Conservation (phyloP, 1,284 basidiomycete species). For the Moesziomyces globuligerus region DNA sequence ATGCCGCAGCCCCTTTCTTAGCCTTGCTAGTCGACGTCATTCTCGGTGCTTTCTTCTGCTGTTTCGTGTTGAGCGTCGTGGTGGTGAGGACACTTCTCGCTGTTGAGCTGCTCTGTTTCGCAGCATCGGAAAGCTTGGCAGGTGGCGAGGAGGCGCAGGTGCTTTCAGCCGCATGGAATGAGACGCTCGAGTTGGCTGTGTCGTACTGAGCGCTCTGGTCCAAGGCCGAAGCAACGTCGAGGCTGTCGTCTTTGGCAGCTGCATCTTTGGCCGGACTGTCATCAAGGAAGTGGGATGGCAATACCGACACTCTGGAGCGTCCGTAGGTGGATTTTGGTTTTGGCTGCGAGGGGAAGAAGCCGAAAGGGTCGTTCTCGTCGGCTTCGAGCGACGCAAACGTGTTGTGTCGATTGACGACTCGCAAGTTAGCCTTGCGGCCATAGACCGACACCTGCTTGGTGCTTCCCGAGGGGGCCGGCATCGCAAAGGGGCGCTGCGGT, state of each 20-base stretch:
- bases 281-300: slow-evolving; percentile 4
- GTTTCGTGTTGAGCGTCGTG: slow-evolving; percentile 4
- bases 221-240: slow-evolving; percentile 4
- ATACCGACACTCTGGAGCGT: slow-evolving; percentile 16
- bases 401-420: slow-evolving; percentile 32
- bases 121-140: too few species aligned
- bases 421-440: slow-evolving; percentile 27
- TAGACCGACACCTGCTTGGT: slow-evolving; percentile 52
- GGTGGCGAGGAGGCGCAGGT: background rate
- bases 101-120: background rate
- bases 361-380: slow-evolving; percentile 45
- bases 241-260: background rate
- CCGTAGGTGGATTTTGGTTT: slow-evolving; percentile 26
- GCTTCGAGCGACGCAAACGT: slow-evolving; percentile 20
- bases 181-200: slow-evolving; percentile 30
- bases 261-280: slow-evolving; percentile 2
- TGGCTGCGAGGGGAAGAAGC: slow-evolving; percentile 30
- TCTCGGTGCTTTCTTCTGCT: background rate
- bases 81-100: background rate
- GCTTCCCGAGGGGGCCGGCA: slow-evolving; percentile 33
- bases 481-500: too few species aligned
- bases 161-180: slow-evolving; percentile 24
- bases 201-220: slow-evolving; percentile 19
- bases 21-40: background rate
- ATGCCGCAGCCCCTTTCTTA: background rate